phyloP scores from a whole-genome alignment of 805 yeast species.

The Starmerella davenportii region DNA sequence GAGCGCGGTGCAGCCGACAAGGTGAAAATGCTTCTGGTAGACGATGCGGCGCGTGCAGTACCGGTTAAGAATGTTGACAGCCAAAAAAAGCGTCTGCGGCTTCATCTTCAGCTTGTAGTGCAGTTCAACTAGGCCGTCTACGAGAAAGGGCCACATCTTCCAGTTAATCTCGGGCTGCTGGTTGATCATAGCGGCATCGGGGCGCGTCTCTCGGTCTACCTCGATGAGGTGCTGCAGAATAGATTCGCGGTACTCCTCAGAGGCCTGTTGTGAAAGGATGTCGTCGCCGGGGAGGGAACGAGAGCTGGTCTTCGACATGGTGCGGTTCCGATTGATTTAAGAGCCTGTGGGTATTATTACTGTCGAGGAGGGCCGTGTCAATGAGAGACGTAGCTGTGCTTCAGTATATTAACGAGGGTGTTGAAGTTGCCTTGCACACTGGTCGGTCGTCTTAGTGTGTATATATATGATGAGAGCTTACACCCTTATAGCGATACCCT shows the following conservation, averaged over 20 bases:
- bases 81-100: constrained; percentile 50
- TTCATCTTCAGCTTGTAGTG: constrained; percentile 43
- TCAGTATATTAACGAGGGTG: neutral
- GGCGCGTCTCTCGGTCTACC: constrained; percentile 25
- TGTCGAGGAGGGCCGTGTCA: too few relatives aligned
- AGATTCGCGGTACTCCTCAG: constrained; percentile 24
- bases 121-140: constrained; percentile 55
- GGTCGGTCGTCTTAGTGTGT: neutral
- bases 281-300: neutral
- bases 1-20: constrained; percentile 76
- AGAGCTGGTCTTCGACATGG: neutral
- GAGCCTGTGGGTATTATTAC: neutral
- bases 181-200: constrained; percentile 45
- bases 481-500: constrained; percentile 1
- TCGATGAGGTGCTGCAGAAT: constrained; percentile 22
- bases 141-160: constrained; percentile 46
- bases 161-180: constrained; percentile 76
- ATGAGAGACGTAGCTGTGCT: too few relatives aligned
- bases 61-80: constrained; percentile 63
- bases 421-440: neutral
- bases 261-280: constrained; percentile 13
- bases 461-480: neutral
- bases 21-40: constrained; percentile 64
- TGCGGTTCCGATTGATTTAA: neutral
- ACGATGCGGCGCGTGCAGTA: constrained; percentile 78